Evolutionary conservation across 2,329 filamentous ascomycete genomes (phyloP), one percentile per base, ranked within the genome.

Genomic region (Raffaelea albimanens): DNA sequence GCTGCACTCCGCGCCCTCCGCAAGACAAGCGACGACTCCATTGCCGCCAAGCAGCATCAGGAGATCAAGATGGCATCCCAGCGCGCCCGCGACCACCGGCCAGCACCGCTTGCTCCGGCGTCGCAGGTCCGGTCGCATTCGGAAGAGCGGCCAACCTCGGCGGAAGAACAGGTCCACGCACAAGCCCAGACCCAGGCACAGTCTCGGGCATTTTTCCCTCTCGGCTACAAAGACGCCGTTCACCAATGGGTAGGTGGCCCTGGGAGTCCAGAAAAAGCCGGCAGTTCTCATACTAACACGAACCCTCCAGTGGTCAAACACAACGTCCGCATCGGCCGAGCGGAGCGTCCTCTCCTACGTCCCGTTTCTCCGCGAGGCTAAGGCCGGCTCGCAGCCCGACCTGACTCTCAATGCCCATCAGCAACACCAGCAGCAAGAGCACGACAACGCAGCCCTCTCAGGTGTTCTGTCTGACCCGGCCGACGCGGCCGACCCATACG

Each of bases 141-240:
- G 4, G 48, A 49, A 23, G 50, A 49, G 36, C 48, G 50, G 20
- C 34, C 45, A 18, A 20, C 43, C 19, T 33, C 46, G 25, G 43
- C 53, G 43, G 46, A 44, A 34, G 40, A 52, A 38, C 5, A 5
- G 36, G 22, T 50, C 41, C 40, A 45, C 43, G 44, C 50, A 44
- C 38, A 34, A 38, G 13, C 42, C 36, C 48, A 50, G 44, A 39
- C 45, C 41, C 40, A 46, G 45, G 49, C 47, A 16, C 62, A 70
- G 56, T 57, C 89, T 87, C 61, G 64, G 34, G 59, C 59, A 2
- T 82, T 77, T 64, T 97, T 98, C 56, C 90, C 93, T 2, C 68
- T 97, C 20, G 83, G 89, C 44, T 95, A 95, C 68, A 93, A 90
- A 59, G 89, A 95, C 50, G 91, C 87, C 16, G 87, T 88, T 53